Evolutionary conservation across 129 eudicot species (phyloP).

Genomic region (Artemisia annua): DNA sequence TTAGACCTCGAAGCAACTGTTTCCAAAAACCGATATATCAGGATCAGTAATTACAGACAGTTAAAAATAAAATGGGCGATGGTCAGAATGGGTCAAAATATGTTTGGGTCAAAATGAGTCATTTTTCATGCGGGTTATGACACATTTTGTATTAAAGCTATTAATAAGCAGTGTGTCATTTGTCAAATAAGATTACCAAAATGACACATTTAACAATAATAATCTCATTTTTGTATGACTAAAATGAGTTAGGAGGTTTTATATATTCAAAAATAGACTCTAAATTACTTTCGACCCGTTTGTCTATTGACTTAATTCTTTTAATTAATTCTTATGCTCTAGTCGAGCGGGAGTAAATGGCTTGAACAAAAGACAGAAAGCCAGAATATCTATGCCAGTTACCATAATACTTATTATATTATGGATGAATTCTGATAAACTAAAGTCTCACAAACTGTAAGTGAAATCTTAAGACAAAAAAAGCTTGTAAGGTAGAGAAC

Average conservation of each 20-base stretch:
- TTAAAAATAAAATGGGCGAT: too few species aligned
- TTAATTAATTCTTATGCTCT: too few species aligned
- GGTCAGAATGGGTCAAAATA: background rate
- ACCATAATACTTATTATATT: background rate
- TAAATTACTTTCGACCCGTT: background rate
- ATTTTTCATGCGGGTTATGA: background rate
- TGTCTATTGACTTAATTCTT: background rate
- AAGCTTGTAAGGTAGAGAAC: background rate
- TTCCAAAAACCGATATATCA: background rate
- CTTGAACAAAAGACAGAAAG: background rate
- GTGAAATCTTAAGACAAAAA: background rate
- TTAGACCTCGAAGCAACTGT: slow-evolving; percentile 81
- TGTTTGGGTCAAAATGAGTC: background rate
- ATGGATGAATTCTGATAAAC: background rate
- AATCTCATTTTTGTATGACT: too few species aligned
- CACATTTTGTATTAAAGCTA: too few species aligned
- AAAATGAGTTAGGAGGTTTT: background rate
- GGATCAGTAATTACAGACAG: background rate
- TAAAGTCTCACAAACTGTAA: background rate
- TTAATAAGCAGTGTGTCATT: too few species aligned
- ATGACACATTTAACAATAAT: too few species aligned
- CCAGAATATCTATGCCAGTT: background rate
- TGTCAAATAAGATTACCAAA: too few species aligned
- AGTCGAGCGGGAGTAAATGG: background rate
- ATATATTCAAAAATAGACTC: too few species aligned